These are phyloP conservation scores for Juglanconis juglandina DNA, from an alignment of 2,329 filamentous ascomycete species.

Conservation along the genomic window DNA sequence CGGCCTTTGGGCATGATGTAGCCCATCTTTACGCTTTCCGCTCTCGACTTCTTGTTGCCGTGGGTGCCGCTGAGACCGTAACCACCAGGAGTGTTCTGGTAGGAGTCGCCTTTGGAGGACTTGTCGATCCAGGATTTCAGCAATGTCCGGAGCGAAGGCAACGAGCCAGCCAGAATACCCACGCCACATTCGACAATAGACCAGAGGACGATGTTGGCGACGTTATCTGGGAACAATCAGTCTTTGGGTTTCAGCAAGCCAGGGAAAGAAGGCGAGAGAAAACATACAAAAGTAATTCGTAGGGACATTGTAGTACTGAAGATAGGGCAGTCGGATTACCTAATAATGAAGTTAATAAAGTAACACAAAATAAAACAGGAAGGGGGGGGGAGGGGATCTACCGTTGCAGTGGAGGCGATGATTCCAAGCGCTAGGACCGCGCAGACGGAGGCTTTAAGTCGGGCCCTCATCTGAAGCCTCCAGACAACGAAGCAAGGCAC, in stretches of 20 bases:
- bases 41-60: not conserved
- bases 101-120: not conserved
- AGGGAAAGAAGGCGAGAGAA: too few species aligned
- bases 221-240: not conserved
- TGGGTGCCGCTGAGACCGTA: not conserved
- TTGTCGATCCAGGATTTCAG: constrained; percentile 11
- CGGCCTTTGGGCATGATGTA: not conserved
- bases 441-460: constrained; percentile 7
- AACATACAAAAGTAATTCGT: constrained; percentile 3
- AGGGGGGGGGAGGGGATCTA: not conserved
- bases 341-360: not conserved
- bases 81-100: not conserved
- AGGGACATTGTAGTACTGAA: not conserved
- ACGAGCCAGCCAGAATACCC: constrained; percentile 6
- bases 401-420: constrained; percentile 5
- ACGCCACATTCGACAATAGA: constrained; percentile 8
- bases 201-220: constrained; percentile 7
- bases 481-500: constrained; percentile 8
- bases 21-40: constrained; percentile 5
- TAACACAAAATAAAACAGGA: not conserved
- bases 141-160: constrained; percentile 7
- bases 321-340: constrained; percentile 3
- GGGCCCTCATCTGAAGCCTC: constrained; percentile 3
- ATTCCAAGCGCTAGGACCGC: constrained; percentile 8
- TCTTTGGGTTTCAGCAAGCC: not conserved